A percentile compares a stretch with the other conserved stretches of the same genome.
Evolutionary conservation across 371 early-diverging fungal genomes (phyloP).

Genomic region (Mortierella sp.): DNA sequence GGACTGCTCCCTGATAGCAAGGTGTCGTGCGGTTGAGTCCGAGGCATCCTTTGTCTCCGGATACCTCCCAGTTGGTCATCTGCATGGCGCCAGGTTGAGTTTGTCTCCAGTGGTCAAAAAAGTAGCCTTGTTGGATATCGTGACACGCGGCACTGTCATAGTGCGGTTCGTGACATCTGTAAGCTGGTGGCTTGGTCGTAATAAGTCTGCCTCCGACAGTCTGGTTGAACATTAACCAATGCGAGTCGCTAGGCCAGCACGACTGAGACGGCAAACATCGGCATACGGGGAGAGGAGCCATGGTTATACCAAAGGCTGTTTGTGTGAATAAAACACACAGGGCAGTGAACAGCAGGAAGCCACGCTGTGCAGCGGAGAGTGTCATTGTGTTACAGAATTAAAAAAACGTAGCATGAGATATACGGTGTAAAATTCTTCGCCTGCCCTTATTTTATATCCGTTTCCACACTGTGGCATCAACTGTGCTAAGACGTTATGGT

Average conservation of each 20-base stretch:
- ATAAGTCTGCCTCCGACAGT: constrained; percentile 22
- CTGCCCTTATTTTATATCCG: no score
- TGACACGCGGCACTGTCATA: constrained; percentile 20
- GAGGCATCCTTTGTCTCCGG: constrained; percentile 16
- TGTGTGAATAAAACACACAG: no score
- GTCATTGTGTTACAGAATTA: no score
- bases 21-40: constrained; percentile 22
- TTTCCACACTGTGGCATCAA: no score
- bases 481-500: no score
- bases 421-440: no score
- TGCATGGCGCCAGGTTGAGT: constrained; percentile 21
- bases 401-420: no score
- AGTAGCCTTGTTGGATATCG: constrained; percentile 22
- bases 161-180: constrained; percentile 29
- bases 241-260: constrained; percentile 20
- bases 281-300: no score
- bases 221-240: constrained; percentile 20
- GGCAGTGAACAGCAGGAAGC: no score
- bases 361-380: no score
- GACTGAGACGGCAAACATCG: constrained; percentile 30
- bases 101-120: constrained; percentile 11
- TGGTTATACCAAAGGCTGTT: no score
- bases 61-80: constrained; percentile 26
- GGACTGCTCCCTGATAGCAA: constrained; percentile 33
- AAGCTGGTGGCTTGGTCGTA: constrained; percentile 20